Evolutionary conservation across 768 basidiomycete species (phyloP), one percentile per base, ranked within the genome.

Genomic region (Roridomyces roridus): DNA sequence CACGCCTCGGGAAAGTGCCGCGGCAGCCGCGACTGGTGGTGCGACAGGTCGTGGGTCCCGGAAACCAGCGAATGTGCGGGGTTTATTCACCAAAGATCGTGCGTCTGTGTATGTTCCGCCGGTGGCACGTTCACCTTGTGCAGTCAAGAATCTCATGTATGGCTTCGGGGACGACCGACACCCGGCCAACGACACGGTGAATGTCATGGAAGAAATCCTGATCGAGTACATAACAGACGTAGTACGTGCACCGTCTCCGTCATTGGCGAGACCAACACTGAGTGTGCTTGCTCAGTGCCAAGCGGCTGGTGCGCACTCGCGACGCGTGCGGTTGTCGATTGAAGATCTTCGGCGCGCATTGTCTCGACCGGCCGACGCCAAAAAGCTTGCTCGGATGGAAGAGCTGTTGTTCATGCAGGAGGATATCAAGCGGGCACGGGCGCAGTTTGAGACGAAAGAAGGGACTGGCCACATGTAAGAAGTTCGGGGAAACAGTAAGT

Each of bases 321-420:
- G 85, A 57, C 92, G 88, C 73, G 74, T 84, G 7, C 84, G 91
- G n/a, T 67, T 94, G 42, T 89, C 92, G 2, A 86, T 95, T 53
- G 94, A 96, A 66, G 94, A 96, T 67, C 76, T 96, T 45, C 82
- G 92, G 23, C 84, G 88, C 55, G 90, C 85, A 7, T 75, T 96
- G 21, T 91, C 92, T 24, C 80, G 87, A 45, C 88, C 91, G 3
- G 90, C 91, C n/a, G 94, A 96, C 66, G 88, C 91, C 28, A 94
- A 94, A 74, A 96, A 96, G 70, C 82, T 96, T 21, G 93, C 94
- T 17, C 81, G 94, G 52, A 88, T 96, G 86, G 94, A 96, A 70
- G 94, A 96, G 68, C 74, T 96, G 31, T 68, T 96, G 29, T 94
- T 93, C 77, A 93, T 94, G 89, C 92, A 94, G 69, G 92, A 94